Evolutionary conservation across 495 filamentous ascomycete genomes (phyloP).

Genomic region (Tuber microsphaerosporum): DNA sequence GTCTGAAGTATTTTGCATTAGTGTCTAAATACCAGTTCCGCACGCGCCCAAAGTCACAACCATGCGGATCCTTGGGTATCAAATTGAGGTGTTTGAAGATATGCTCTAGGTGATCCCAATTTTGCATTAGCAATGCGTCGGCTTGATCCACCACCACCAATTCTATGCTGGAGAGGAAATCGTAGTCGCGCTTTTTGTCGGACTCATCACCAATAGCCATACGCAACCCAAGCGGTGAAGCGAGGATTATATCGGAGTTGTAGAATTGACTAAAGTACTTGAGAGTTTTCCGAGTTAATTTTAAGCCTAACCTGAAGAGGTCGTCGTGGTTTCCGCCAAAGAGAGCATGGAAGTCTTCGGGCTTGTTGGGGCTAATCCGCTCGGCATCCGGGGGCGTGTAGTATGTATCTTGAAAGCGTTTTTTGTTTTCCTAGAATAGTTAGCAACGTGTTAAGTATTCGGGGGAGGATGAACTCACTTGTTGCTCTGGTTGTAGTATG

Average conservation of each 20-base stretch:
- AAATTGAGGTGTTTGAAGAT: slow-evolving; percentile 87
- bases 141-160: slow-evolving; percentile 83
- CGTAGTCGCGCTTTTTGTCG: slow-evolving; percentile 72
- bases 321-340: slow-evolving; percentile 94
- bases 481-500: slow-evolving; percentile 73
- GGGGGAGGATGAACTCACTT: slow-evolving; percentile 40
- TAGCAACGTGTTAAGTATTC: background rate
- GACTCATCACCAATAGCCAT: slow-evolving; percentile 65
- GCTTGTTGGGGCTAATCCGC: slow-evolving; percentile 54
- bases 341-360: slow-evolving; percentile 79
- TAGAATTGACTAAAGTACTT: slow-evolving; percentile 96
- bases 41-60: slow-evolving; percentile 88
- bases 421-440: slow-evolving; percentile 62
- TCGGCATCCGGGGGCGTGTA: slow-evolving; percentile 58
- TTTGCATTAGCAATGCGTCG: slow-evolving; percentile 92
- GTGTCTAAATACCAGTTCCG: slow-evolving; percentile 86
- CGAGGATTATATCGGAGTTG: slow-evolving; percentile 88
- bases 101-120: slow-evolving; percentile 91
- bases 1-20: slow-evolving; percentile 69
- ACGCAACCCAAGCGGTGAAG: slow-evolving; percentile 77
- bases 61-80: slow-evolving; percentile 82
- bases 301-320: slow-evolving; percentile 86
- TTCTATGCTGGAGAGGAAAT: slow-evolving; percentile 90
- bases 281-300: slow-evolving; percentile 89
- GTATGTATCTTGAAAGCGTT: slow-evolving; percentile 79